Conservation (phyloP, 768 basidiomycete genomes). For the Tylopilus vinaceipallidus region DNA sequence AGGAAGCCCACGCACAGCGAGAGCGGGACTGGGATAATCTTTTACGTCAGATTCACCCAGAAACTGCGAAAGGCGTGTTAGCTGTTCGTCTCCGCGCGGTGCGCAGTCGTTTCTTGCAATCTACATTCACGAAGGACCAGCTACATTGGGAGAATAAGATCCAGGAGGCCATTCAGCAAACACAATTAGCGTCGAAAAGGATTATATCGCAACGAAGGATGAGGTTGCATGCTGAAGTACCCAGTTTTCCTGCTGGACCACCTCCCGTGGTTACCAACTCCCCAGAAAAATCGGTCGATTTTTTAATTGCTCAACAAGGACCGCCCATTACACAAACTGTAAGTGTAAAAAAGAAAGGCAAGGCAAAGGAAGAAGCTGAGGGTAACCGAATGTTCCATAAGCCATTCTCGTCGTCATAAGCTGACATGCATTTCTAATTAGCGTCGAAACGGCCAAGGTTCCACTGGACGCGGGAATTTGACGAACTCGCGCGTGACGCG, state of each 20-base stretch:
- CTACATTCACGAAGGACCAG: constrained; percentile 46
- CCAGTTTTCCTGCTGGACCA: constrained; percentile 21
- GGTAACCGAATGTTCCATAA: constrained; percentile 18
- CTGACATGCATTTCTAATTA: constrained; percentile 9
- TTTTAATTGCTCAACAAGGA: constrained; percentile 51
- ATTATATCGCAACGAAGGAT: constrained; percentile 36
- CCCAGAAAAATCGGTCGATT: constrained; percentile 50
- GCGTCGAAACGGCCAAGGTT: constrained; percentile 60
- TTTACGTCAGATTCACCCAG: constrained; percentile 53
- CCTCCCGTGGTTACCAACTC: constrained; percentile 42
- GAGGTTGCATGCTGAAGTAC: background rate
- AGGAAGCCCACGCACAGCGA: constrained; percentile 55
- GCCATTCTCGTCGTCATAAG: background rate
- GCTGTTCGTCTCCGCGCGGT: constrained; percentile 54
- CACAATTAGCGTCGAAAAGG: constrained; percentile 47
- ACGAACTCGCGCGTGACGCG: constrained; percentile 86
- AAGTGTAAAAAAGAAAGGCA: constrained; percentile 37
- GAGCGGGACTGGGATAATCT: constrained; percentile 67
- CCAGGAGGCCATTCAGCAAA: constrained; percentile 51
- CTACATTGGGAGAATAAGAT: constrained; percentile 67
- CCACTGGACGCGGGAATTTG: constrained; percentile 83
- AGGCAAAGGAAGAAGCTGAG: constrained; percentile 28
- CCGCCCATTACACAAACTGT: constrained; percentile 35
- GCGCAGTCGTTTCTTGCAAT: constrained; percentile 56
- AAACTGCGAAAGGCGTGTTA: constrained; percentile 45